Conservation (phyloP, 345 rosid genomes). For the Carallia brachiata region DNA sequence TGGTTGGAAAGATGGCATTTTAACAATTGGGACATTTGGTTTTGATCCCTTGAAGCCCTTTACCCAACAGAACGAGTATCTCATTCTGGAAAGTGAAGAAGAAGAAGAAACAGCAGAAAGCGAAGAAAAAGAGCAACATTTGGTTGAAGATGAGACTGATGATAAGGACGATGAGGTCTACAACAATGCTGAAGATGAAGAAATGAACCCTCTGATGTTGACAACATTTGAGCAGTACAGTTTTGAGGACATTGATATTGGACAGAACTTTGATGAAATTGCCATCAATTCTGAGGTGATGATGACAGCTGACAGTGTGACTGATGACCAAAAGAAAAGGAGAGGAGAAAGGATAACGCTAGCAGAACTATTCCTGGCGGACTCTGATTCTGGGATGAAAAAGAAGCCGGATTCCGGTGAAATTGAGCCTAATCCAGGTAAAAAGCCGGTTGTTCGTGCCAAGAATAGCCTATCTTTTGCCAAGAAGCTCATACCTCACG, state of each 20-base stretch:
- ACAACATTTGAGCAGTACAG: slow-evolving; percentile 27
- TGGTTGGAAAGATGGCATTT: slow-evolving; percentile 76
- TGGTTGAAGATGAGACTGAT: not conserved
- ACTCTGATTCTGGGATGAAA: slow-evolving; percentile 28
- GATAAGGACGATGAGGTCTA: slow-evolving; percentile 40
- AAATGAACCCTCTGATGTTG: slow-evolving; percentile 64
- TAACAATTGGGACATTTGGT: slow-evolving; percentile 87
- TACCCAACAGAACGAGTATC: slow-evolving; percentile 22
- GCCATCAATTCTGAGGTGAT: slow-evolving; percentile 17
- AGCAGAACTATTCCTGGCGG: slow-evolving; percentile 76
- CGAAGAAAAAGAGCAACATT: slow-evolving; percentile 4
- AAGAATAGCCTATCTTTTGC: slow-evolving; percentile 47
- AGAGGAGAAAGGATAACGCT: slow-evolving; percentile 64
- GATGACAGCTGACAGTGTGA: slow-evolving; percentile 24
- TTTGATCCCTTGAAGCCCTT: slow-evolving; percentile 53
- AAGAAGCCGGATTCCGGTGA: slow-evolving; percentile 35
- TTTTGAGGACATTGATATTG: slow-evolving; percentile 15
- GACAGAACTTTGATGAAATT: slow-evolving; percentile 1
- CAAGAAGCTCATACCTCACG: slow-evolving; percentile 62
- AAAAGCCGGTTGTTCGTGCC: slow-evolving; percentile 27
- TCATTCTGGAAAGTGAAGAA: slow-evolving; percentile 26
- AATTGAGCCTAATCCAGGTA: slow-evolving; percentile 21
- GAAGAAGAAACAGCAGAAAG: slow-evolving; percentile 24
- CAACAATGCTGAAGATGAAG: slow-evolving; percentile 26
- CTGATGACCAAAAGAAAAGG: slow-evolving; percentile 28